These are phyloP conservation scores for Fusarium paranaense DNA, from an alignment of 2,329 filamentous ascomycete species.

Conservation along the genomic window DNA sequence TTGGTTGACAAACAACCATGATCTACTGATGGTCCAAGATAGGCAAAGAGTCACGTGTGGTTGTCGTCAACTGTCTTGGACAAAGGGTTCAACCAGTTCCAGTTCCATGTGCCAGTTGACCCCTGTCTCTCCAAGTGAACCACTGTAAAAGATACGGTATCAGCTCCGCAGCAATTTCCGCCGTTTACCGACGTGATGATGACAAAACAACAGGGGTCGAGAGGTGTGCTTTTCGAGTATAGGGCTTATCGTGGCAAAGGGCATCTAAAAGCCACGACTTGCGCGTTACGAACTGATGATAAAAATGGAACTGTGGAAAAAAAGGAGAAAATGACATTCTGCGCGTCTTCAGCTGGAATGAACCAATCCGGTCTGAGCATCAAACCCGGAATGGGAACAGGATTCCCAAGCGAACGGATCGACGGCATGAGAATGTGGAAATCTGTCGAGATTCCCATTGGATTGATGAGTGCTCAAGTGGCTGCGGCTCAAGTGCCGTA, in stretches of 20 bases:
- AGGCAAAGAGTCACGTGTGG: background rate
- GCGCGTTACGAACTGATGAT: background rate
- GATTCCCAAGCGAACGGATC: constrained; percentile 14
- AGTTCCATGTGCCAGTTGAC: background rate
- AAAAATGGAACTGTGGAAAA: background rate
- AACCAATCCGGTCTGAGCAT: constrained; percentile 28
- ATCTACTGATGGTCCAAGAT: background rate
- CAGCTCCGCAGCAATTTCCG: constrained; percentile 30
- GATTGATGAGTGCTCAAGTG: background rate
- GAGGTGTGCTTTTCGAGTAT: background rate
- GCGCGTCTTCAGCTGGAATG: background rate
- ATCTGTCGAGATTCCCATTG: constrained; percentile 14
- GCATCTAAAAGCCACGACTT: background rate
- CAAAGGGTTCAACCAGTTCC: background rate
- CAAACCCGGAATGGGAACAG: constrained; percentile 31
- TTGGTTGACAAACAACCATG: background rate
- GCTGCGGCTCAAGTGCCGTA: background rate
- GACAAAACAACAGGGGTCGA: background rate
- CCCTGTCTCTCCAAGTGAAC: background rate
- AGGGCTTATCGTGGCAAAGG: background rate
- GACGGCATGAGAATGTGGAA: constrained; percentile 3
- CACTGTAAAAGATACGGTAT: background rate
- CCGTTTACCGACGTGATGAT: background rate
- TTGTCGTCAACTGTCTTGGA: background rate
- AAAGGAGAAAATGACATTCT: constrained; percentile 4